Base-by-base conservation (phyloP, 371 early-diverging fungal genomes). In the Lichtheimia hyalospora region DNA sequence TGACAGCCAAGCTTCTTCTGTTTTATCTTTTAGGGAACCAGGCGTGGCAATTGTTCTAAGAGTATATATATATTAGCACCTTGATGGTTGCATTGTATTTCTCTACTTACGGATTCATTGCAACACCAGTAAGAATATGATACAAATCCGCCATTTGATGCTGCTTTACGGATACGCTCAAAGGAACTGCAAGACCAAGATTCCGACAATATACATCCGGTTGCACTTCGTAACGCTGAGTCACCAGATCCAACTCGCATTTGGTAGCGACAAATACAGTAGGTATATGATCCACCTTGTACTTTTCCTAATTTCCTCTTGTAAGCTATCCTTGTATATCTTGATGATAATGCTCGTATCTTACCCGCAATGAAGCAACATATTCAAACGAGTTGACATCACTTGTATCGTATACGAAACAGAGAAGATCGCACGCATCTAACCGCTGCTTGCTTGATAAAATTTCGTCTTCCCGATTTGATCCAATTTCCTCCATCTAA, bases 301-400 rank as follows among this genome's bases (percentile, higher is more conserved):
- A 93, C 53, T 91, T 87, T 69, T 85, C 86, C 92, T 89, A 70
- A 34, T 8, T 8, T 0, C 6, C 8, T 8, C 10, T 1, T 8
- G 10, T 34, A 34, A 3, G 25, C 5, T 25, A 25, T 3, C 10
- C 34, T 8, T 34, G 5, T 49, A n/a, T 43, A 34, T 58, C 27
- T n/a, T n/a, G 18, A 46, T 14, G 7, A 5, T 34, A 34, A 8
- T 10, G 10, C 34, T 34, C 10, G 6, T 34, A 54, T n/a, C 75
- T 57, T 84, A 93, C 92, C 67, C 94, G 68, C 62, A 96, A 71
- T 16, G 89, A 83, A 1, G 89, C 90, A 6, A 98, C 77, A 73
- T 96, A 95, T 5, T 90, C 84, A 70, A 98, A 98, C 13, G 97
- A 97, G 62, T 88, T 89, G 15, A 90, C 91, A 73, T 97, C 96